Base-by-base conservation (phyloP, 331 rosid species). In the Cydonia oblonga region DNA sequence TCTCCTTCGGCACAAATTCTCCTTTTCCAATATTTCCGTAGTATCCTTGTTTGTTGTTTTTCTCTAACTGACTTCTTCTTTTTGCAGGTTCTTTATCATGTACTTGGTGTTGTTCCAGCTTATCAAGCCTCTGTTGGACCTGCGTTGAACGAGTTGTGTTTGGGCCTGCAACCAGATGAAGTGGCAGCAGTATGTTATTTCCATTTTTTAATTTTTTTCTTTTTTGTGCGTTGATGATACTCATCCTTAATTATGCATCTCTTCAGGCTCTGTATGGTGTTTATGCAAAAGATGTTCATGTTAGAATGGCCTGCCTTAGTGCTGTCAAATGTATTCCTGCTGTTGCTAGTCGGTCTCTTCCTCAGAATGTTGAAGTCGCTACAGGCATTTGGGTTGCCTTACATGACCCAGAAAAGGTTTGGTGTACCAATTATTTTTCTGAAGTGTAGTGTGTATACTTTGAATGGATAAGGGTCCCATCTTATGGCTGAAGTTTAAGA, bases 331-430 rank as follows among this genome's bases (percentile, higher is more conserved):
- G 98, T 73, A 86, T 93, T 57, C 98, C 98, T 35, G 87, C 90
- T 57, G 89, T 93, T 76, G 83, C 98, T 25, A 83, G 75, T 74
- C 96, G 89, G 15, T 82, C 96, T 71, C 85, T 93, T 75, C 81
- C 90, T 53, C 84, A 87, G 76, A 80, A 88, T 57, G 77, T 82
- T 70, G 98, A 84, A 75, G 85, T 89, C 49, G 97, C 98, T 23
- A 89, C 97, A 65, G 86, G 97, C 81, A 86, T 93, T 79, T 93
- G 98, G 98, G 79, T 93, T 75, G 96, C 96, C 5, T 84, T 91
- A 64, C 98, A 93, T 68, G 98, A 93, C 66, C 97, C 95, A 16
- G 90, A 93, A 69, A 93, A 93, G 98, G 98, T 93, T 81, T 61
- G 84, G 16, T 52, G 38, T 33, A 19, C 75, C 66, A 64, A 63